Percentiles rank a stretch among this genome's conserved stretches.
Evolutionary conservation across 2,329 filamentous ascomycete genomes (phyloP).

Genomic region (Aspergillus hortae): DNA sequence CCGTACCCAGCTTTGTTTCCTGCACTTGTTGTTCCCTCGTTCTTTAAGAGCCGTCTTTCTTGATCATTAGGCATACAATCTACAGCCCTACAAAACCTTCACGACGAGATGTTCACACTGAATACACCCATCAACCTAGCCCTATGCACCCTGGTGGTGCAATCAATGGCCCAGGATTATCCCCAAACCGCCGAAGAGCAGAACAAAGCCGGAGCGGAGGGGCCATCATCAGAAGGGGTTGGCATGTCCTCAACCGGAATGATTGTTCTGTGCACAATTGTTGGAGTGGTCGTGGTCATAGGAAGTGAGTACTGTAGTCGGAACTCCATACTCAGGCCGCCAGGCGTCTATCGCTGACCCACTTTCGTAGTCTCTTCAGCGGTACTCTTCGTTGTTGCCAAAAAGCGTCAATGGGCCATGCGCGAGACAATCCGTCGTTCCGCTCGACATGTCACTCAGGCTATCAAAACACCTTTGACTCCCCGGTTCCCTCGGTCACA

Average conservation of each 20-base stretch:
- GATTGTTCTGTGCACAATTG: slow-evolving; percentile 18
- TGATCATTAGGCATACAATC: too few species aligned
- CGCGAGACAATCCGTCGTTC: slow-evolving; percentile 16
- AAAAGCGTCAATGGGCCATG: slow-evolving; percentile 17
- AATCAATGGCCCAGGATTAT: slow-evolving; percentile 10
- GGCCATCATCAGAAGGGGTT: slow-evolving; percentile 5
- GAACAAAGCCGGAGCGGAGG: slow-evolving; percentile 12
- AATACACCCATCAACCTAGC: not conserved
- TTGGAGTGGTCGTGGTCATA: slow-evolving; percentile 16
- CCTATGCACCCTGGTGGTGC: slow-evolving; percentile 6
- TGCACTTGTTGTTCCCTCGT: not conserved
- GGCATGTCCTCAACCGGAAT: slow-evolving; percentile 16
- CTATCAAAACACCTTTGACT: slow-evolving; percentile 15
- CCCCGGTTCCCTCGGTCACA: slow-evolving; percentile 12
- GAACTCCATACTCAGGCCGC: not conserved
- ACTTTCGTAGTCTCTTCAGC: slow-evolving; percentile 13
- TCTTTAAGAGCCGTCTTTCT: too few species aligned
- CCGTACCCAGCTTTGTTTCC: not conserved
- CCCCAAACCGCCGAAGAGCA: slow-evolving; percentile 11
- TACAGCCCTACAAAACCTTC: too few species aligned
- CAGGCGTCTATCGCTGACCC: slow-evolving; percentile 1
- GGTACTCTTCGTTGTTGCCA: slow-evolving; percentile 16
- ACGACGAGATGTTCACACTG: too few species aligned
- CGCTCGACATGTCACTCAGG: slow-evolving; percentile 11
- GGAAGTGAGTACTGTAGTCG: slow-evolving; percentile 13